Conservation (phyloP, 768 basidiomycete species). For the Agaricus blazei region DNA sequence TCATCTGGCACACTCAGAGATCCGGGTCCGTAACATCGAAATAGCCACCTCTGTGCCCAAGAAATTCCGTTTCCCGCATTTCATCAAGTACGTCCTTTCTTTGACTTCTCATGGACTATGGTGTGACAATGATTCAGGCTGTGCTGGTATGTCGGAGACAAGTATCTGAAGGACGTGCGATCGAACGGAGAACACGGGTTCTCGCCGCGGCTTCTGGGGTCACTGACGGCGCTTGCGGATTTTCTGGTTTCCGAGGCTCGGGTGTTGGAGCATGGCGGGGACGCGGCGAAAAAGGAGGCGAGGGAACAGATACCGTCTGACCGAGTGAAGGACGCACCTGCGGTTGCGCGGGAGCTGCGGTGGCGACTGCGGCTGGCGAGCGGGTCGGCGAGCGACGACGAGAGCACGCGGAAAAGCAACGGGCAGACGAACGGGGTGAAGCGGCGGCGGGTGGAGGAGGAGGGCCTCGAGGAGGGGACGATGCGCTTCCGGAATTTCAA, state of each 20-base stretch:
- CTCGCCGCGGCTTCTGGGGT: conserved; percentile 57
- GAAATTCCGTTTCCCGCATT: conserved; percentile 84
- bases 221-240: conserved; percentile 64
- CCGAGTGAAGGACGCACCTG: conserved; percentile 76
- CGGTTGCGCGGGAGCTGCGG: conserved; percentile 76
- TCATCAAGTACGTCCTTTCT: conserved; percentile 50
- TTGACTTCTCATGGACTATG: background rate
- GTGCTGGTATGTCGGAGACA: conserved; percentile 89
- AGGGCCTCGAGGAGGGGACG: conserved; percentile 19
- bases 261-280: conserved; percentile 64
- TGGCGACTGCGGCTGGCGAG: conserved; percentile 71
- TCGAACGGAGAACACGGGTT: conserved; percentile 30
- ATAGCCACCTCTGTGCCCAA: conserved; percentile 89
- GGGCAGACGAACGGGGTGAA: conserved; percentile 29
- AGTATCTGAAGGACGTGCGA: conserved; percentile 69
- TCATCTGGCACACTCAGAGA: conserved; percentile 46
- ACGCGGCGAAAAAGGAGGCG: conserved; percentile 68
- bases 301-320: conserved; percentile 81
- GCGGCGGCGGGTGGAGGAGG: conserved; percentile 36
- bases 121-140: conserved; percentile 41
- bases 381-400: conserved; percentile 66
- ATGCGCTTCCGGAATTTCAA: conserved; percentile 59
- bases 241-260: conserved; percentile 79
- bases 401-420: conserved; percentile 29
- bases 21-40: conserved; percentile 88